Conservation (phyloP, 225 moss, liverwort and hornwort species). For the Physcomitrium patens region DNA sequence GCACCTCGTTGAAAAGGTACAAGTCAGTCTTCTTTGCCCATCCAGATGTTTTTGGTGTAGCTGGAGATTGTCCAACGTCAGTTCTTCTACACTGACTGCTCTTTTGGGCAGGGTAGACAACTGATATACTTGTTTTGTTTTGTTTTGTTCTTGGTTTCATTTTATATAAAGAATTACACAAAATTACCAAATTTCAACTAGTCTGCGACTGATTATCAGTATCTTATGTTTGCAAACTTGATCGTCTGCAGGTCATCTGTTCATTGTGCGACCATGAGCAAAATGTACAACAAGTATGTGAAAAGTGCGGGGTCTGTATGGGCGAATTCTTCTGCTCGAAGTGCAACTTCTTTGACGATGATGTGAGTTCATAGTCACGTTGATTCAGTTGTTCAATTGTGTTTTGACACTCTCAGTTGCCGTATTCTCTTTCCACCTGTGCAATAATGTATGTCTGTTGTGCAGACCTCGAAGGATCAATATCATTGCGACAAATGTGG, state of each 20-base stretch:
- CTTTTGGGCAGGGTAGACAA: too few relatives aligned
- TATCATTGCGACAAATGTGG: conserved; percentile 70
- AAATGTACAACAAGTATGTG: not conserved
- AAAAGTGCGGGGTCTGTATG: conserved; percentile 1
- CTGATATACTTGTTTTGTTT: too few relatives aligned
- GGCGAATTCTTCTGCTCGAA: conserved; percentile 1
- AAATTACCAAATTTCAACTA: too few relatives aligned
- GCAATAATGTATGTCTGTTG: not conserved
- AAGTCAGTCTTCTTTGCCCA: not conserved
- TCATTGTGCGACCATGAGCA: not conserved
- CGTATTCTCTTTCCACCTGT: too few relatives aligned
- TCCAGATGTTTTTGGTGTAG: not conserved
- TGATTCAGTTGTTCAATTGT: not conserved
- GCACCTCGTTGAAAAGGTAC: conserved; percentile 77
- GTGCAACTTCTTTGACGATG: conserved; percentile 6
- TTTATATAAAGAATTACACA: too few relatives aligned
- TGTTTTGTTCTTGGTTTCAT: too few relatives aligned
- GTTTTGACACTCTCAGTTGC: not conserved
- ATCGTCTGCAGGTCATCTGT: not conserved
- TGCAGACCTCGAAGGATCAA: conserved; percentile 59
- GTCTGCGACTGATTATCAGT: not conserved
- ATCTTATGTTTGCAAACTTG: not conserved
- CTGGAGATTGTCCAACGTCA: not conserved
- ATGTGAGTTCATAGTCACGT: conserved; percentile 23
- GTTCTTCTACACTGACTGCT: too few relatives aligned